Evolutionary conservation across 768 basidiomycete species (phyloP).

Genomic region (Serendipita sp.): DNA sequence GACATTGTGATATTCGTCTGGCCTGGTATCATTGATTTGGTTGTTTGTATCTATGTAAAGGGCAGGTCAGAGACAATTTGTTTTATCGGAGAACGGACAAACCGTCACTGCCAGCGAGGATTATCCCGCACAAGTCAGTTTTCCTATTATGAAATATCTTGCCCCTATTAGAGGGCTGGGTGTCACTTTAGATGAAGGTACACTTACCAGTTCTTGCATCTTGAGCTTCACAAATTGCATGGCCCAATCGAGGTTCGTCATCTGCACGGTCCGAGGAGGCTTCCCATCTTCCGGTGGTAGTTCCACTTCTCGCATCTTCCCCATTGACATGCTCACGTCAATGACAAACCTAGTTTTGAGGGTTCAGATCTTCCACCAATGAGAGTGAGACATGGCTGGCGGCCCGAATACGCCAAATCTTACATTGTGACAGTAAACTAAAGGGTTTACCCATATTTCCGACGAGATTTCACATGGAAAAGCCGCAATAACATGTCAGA

Average conservation of each 20-base stretch:
- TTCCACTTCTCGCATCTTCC: constrained; percentile 38
- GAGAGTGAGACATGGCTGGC: neutral
- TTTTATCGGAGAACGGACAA: constrained; percentile 10
- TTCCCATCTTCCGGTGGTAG: constrained; percentile 37
- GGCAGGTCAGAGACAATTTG: neutral
- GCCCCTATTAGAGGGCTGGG: neutral
- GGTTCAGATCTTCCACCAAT: neutral
- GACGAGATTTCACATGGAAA: constrained; percentile 13
- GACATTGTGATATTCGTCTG: constrained; percentile 62
- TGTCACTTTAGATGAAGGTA: neutral
- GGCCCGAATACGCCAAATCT: neutral
- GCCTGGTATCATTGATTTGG: constrained; percentile 34
- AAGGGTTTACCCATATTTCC: neutral
- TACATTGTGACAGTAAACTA: constrained; percentile 71
- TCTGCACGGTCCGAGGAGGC: constrained; percentile 35
- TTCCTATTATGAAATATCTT: constrained; percentile 86
- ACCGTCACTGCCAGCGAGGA: constrained; percentile 77
- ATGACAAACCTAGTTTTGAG: constrained; percentile 42
- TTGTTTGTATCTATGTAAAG: constrained; percentile 43
- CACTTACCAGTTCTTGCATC: constrained; percentile 70
- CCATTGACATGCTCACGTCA: constrained; percentile 83
- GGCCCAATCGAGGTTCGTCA: constrained; percentile 66
- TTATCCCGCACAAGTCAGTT: constrained; percentile 86
- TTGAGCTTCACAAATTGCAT: constrained; percentile 82
- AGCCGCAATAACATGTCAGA: neutral